phyloP scores from a whole-genome alignment of 345 rosid species.

The Rhizophora apiculata region DNA sequence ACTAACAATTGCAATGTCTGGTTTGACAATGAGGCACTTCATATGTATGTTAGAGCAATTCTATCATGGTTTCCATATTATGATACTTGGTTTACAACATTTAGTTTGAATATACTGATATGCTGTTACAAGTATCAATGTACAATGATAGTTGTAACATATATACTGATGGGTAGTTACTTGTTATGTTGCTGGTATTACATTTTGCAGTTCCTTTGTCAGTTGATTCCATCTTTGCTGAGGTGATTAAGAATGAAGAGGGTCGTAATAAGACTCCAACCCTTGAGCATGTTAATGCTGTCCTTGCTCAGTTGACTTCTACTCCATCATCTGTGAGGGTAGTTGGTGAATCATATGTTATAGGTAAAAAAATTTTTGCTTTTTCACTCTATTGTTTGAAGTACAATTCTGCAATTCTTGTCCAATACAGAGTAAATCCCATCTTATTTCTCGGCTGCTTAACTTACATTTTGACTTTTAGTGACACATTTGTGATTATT shows the following conservation, averaged over 20 bases:
- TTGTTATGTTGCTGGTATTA: not conserved
- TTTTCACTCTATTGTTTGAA: slow-evolving; percentile 3
- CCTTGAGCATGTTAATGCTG: slow-evolving; percentile 61
- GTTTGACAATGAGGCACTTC: too few relatives aligned
- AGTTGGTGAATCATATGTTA: slow-evolving; percentile 41
- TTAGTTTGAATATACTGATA: too few relatives aligned
- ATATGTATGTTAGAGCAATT: too few relatives aligned
- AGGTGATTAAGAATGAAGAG: slow-evolving; percentile 70
- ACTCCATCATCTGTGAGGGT: slow-evolving; percentile 45
- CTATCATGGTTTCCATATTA: too few relatives aligned
- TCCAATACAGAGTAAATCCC: not conserved
- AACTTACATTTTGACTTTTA: slow-evolving; percentile 5
- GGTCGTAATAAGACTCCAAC: slow-evolving; percentile 59
- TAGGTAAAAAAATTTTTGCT: slow-evolving; percentile 40
- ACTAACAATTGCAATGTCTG: too few relatives aligned
- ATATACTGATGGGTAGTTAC: too few relatives aligned
- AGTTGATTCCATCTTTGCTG: slow-evolving; percentile 64
- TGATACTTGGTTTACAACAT: too few relatives aligned
- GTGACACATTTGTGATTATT: slow-evolving; percentile 12
- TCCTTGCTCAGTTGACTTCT: slow-evolving; percentile 53
- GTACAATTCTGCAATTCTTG: not conserved
- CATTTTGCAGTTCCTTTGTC: slow-evolving; percentile 62
- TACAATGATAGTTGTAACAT: too few relatives aligned
- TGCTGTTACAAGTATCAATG: too few relatives aligned
- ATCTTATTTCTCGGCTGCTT: slow-evolving; percentile 10